Percentiles rank a stretch among this genome's conserved stretches.
These are phyloP conservation scores for Trichoderma lentiforme DNA, from an alignment of 2,329 filamentous ascomycete genomes.

Conservation along the genomic window DNA sequence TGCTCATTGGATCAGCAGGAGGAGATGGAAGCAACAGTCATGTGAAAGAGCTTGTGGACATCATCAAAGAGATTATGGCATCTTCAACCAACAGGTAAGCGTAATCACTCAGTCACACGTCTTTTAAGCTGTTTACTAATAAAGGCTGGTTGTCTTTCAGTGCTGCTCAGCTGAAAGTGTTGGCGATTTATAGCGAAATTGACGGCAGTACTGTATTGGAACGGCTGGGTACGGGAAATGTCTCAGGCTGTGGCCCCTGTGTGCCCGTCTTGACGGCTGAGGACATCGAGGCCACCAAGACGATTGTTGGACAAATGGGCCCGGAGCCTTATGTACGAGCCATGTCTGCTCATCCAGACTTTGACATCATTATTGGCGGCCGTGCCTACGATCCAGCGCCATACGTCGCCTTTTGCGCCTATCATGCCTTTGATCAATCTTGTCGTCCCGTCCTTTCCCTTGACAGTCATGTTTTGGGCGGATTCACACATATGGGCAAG, in stretches of 20 bases:
- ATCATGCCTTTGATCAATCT: neutral
- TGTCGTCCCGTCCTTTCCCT: neutral
- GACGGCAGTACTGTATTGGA: neutral
- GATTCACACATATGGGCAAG: neutral
- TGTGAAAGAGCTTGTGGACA: neutral
- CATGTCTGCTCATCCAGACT: neutral
- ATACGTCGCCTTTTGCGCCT: neutral
- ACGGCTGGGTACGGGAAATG: neutral
- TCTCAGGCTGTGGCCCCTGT: neutral
- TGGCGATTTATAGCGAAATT: neutral
- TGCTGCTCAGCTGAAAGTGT: neutral
- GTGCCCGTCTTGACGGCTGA: neutral
- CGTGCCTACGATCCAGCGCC: neutral
- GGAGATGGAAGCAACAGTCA: neutral
- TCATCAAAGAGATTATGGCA: neutral
- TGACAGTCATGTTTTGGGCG: neutral
- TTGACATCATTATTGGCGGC: neutral
- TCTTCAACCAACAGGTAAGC: neutral
- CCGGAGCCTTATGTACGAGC: neutral
- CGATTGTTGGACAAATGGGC: neutral
- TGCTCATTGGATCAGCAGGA: neutral
- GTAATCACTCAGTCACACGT: rapidly evolving
- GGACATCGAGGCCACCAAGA: neutral
- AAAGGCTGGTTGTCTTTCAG: neutral
- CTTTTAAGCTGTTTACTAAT: neutral